A percentile compares a stretch with the other conserved stretches of the same genome.
Evolutionary conservation across 768 basidiomycete genomes (phyloP).

Genomic region (Panaeolus cyanescens): DNA sequence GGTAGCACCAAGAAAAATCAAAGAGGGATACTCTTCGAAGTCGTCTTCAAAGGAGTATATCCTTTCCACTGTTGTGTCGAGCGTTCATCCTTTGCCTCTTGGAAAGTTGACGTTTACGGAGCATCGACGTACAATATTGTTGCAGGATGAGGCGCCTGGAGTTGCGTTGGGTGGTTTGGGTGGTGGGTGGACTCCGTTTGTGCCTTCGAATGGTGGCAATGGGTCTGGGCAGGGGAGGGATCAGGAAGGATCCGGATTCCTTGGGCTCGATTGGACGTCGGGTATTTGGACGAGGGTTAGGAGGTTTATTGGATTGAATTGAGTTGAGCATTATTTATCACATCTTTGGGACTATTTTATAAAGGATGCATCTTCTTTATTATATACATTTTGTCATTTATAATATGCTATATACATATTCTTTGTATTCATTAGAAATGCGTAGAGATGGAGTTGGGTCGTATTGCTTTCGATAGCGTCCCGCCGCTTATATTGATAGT

Average conservation of each 20-base stretch:
- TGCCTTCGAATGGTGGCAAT: background rate
- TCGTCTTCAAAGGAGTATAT: slow-evolving; percentile 22
- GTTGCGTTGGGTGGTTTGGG: background rate
- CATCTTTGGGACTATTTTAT: background rate
- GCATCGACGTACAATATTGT: slow-evolving; percentile 28
- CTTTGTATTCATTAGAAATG: too few species aligned
- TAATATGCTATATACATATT: too few species aligned
- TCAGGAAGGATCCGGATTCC: too few species aligned
- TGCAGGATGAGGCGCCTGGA: slow-evolving; percentile 4
- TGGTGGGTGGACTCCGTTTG: background rate
- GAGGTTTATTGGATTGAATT: background rate
- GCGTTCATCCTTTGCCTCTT: slow-evolving; percentile 20
- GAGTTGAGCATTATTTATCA: background rate
- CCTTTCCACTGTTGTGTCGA: slow-evolving; percentile 21
- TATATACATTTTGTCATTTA: too few species aligned
- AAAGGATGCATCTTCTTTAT: background rate
- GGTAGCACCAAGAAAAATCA: background rate
- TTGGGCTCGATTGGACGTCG: background rate
- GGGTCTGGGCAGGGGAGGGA: background rate
- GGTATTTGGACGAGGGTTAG: background rate
- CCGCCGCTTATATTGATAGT: too few species aligned
- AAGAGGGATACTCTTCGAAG: slow-evolving; percentile 16
- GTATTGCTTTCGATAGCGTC: too few species aligned
- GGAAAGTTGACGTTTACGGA: slow-evolving; percentile 31
- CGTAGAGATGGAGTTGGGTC: too few species aligned